phyloP scores from a whole-genome alignment of 1,139 yeast genomes.

The Saccharomyces pastorianus region DNA sequence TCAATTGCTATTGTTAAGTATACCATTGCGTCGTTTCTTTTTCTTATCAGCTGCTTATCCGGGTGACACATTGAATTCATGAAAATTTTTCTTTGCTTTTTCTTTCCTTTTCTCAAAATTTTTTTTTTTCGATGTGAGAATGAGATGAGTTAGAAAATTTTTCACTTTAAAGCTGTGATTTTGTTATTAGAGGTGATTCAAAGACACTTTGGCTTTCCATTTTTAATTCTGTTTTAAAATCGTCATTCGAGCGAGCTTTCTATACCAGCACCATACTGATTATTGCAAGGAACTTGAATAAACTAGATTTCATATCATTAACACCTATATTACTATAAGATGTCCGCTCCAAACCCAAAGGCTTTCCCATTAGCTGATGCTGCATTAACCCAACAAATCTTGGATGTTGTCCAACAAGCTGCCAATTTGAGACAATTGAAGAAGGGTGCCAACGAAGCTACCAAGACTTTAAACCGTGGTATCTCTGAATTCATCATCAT shows the following conservation, averaged over 20 bases:
- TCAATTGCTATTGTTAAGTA: background rate
- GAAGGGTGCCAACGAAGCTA: slow-evolving; percentile 99
- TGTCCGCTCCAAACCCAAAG: slow-evolving; percentile 71
- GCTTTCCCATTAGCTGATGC: slow-evolving; percentile 99
- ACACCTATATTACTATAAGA: slow-evolving; percentile 34
- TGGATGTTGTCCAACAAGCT: slow-evolving; percentile 96
- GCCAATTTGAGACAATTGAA: slow-evolving; percentile 96
- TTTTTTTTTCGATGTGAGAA: slow-evolving; percentile 2
- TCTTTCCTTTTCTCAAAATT: background rate
- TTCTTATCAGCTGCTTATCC: background rate
- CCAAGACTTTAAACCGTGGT: slow-evolving; percentile 99
- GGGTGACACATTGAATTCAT: background rate
- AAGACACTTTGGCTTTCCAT: background rate
- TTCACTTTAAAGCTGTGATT: background rate
- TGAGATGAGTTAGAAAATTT: slow-evolving; percentile 5
- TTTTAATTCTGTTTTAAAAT: slow-evolving; percentile 1
- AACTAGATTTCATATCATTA: slow-evolving; percentile 5
- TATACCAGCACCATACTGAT: slow-evolving; percentile 12
- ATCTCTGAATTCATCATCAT: slow-evolving; percentile 97
- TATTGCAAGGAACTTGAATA: slow-evolving; percentile 55
- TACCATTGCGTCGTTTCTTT: background rate
- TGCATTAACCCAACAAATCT: slow-evolving; percentile 88
- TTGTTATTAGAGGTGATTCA: background rate
- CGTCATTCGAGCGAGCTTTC: slow-evolving; percentile 33
- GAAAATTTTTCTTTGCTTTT: background rate